Base-by-base conservation (phyloP, 2,329 filamentous ascomycete species). In the Colletotrichum scovillei region DNA sequence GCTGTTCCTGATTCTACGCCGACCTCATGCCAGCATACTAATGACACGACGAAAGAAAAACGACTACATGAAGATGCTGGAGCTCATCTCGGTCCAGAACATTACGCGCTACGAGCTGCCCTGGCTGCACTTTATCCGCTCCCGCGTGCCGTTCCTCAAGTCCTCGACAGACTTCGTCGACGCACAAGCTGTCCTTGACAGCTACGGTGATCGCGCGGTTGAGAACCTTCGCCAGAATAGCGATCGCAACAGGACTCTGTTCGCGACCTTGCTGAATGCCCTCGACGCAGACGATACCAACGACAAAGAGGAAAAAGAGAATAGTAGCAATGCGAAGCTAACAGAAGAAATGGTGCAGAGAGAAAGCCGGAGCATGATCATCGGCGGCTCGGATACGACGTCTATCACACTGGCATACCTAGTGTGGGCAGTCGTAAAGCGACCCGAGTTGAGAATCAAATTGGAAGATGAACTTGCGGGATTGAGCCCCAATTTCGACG, bases 361-460 rank as follows among this genome's bases (percentile, higher is more conserved):
- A 19, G 84, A 87, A 57, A 86, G 86, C 0, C 79, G 81, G 24
- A 77, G 75, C 0, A 88, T 86, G 75, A 88, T 89, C 64, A 70
- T 86, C 9, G 88, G 86, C 2, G 88, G 88, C 3, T 87, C 82
- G 55, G 88, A 89, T 71, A 90, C 88, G 0, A 89, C 88, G 0
- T 84, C 87, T 1, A 81, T 83, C 19, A 86, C 86, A 0, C 74
- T 89, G 60, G 89, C 87, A 0, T 89, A 88, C 69, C 78, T 87
- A 0, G 76, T 84, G 6, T 88, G 84, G 83, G 76, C 78, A 6
- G 77, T 86, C 12, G 81, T 80, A 67, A 72, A 76, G 24, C 74
- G 80, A 24, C 79, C 80, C 0, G 66, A 76, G 0, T 69, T 85
- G 38, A 78, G 78, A 38, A 75, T 77, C 2, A 72, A 69, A 6